Percentiles rank a stretch among this genome's conserved stretches.
Conservation (phyloP, 305 asterid species). For the Solanum hybrid region DNA sequence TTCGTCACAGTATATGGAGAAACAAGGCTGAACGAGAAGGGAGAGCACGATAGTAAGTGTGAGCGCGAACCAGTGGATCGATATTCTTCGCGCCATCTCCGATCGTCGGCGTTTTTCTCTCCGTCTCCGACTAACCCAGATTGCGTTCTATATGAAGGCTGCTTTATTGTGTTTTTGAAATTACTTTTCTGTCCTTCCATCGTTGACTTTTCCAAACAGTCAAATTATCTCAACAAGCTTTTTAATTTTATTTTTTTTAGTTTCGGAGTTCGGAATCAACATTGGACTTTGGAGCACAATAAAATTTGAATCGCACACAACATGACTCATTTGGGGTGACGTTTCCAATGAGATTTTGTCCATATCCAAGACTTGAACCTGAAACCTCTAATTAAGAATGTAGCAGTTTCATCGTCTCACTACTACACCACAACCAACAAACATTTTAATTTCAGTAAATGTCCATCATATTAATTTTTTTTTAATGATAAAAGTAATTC, state of each 20-base stretch:
- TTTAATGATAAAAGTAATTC: too few relatives aligned
- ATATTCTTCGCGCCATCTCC: constrained; percentile 50
- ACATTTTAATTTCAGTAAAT: background rate
- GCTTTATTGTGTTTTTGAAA: background rate
- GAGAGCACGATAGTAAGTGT: constrained; percentile 25
- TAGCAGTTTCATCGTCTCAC: background rate
- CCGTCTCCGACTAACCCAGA: background rate
- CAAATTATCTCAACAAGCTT: background rate
- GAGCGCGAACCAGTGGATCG: constrained; percentile 41
- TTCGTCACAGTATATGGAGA: constrained; percentile 87
- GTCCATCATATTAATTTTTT: background rate
- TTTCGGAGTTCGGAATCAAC: too few relatives aligned
- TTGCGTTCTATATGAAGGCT: background rate
- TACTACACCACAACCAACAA: too few relatives aligned
- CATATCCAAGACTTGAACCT: rapidly evolving
- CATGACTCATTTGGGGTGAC: background rate
- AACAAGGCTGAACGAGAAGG: constrained; percentile 58
- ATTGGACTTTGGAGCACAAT: background rate
- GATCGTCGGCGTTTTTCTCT: background rate
- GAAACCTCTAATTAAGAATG: too few relatives aligned
- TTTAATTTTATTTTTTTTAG: too few relatives aligned
- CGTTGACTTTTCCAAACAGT: background rate
- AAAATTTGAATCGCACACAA: too few relatives aligned
- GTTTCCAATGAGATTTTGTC: too few relatives aligned
- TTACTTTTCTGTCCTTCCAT: background rate